Conservation (phyloP, 2,329 filamentous ascomycete species). For the Atkinsonella hypoxylon region DNA sequence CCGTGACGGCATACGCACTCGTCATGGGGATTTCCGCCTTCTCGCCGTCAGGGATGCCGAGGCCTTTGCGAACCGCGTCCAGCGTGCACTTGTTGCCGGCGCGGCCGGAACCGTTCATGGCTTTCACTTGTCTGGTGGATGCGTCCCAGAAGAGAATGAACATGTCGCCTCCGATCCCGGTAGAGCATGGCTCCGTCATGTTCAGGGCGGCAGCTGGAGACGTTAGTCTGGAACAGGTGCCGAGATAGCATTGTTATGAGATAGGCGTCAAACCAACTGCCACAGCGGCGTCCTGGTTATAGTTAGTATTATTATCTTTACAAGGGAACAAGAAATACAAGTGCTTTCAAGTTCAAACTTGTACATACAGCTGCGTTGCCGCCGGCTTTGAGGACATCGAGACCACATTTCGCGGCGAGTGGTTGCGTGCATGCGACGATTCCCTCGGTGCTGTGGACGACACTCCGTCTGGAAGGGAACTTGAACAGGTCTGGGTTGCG, state of each 20-base stretch:
- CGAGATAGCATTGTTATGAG: background rate
- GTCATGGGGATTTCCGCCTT: conserved; percentile 53
- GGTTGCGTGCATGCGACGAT: conserved; percentile 88
- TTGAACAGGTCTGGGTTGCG: conserved; percentile 41
- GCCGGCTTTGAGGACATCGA: conserved; percentile 72
- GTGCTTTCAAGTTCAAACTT: too few species aligned
- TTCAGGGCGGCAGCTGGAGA: conserved; percentile 71
- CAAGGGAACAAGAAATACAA: too few species aligned
- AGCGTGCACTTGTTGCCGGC: conserved; percentile 58
- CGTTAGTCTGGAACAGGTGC: background rate
- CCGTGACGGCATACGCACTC: conserved; percentile 72
- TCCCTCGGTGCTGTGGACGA: conserved; percentile 84
- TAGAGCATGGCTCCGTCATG: conserved; percentile 84
- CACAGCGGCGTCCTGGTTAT: conserved; percentile 77
- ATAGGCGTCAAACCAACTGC: conserved; percentile 53
- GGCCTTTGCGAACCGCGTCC: conserved; percentile 54
- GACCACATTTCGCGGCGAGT: conserved; percentile 75
- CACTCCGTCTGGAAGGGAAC: conserved; percentile 73
- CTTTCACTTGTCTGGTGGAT: conserved; percentile 66
- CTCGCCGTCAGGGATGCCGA: conserved; percentile 50
- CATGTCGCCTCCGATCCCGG: conserved; percentile 94
- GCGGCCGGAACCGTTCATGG: conserved; percentile 89
- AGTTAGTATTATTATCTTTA: too few species aligned
- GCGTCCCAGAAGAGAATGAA: conserved; percentile 91
- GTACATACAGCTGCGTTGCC: conserved; percentile 80